phyloP scores from a whole-genome alignment of 192 early-diverging fungal species.

The Endogone sp. region DNA sequence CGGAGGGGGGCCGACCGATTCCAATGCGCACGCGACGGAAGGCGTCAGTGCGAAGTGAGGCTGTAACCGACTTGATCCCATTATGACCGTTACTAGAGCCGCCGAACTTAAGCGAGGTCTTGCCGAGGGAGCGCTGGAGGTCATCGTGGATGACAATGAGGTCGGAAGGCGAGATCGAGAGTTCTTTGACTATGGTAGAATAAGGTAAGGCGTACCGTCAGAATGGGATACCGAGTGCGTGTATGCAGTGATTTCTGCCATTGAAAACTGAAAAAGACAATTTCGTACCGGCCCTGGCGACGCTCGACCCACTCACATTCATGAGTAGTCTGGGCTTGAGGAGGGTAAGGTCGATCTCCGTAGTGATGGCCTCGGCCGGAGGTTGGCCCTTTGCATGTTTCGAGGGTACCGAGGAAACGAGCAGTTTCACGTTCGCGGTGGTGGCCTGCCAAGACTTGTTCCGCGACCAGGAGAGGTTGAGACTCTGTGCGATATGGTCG shows the following conservation, averaged over 20 bases:
- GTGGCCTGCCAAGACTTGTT: slow-evolving; percentile 22
- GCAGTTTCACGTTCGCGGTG: background rate
- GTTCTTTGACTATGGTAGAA: slow-evolving; percentile 34
- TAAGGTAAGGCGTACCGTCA: background rate
- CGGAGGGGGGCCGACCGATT: slow-evolving; percentile 55
- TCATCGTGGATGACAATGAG: slow-evolving; percentile 72
- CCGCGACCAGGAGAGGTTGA: slow-evolving; percentile 38
- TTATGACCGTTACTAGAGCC: slow-evolving; percentile 76
- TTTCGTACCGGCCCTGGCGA: slow-evolving; percentile 58
- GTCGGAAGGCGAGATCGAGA: slow-evolving; percentile 35
- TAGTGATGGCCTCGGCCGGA: slow-evolving; percentile 1
- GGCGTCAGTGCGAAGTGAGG: slow-evolving; percentile 40
- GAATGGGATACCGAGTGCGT: background rate
- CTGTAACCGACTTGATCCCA: slow-evolving; percentile 64
- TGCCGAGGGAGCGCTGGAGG: slow-evolving; percentile 61
- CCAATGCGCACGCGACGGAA: slow-evolving; percentile 65
- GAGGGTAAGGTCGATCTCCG: slow-evolving; percentile 37
- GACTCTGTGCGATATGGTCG: slow-evolving; percentile 44
- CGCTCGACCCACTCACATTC: slow-evolving; percentile 64
- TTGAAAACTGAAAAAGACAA: background rate
- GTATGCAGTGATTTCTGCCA: background rate
- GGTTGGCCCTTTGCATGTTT: background rate
- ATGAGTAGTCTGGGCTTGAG: slow-evolving; percentile 63
- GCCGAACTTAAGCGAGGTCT: slow-evolving; percentile 49
- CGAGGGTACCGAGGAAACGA: background rate